These are phyloP conservation scores for Cytidiella melzeri DNA, from an alignment of 768 basidiomycete species.

Conservation along the genomic window DNA sequence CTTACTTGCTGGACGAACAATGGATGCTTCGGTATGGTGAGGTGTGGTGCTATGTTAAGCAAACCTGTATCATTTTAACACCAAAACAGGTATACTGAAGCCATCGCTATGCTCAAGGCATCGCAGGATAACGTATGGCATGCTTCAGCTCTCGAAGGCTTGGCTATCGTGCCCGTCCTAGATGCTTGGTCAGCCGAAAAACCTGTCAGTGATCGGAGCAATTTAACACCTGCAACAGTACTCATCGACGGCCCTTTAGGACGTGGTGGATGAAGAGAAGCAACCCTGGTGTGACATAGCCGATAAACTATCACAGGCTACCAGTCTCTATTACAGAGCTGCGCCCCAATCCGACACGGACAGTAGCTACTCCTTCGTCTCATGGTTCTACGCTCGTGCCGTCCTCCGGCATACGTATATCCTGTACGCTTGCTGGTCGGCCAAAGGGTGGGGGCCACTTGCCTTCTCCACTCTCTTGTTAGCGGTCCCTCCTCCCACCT, in stretches of 20 bases:
- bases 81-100: conserved; percentile 73
- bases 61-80: conserved; percentile 15
- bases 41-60: no score
- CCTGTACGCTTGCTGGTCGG: conserved; percentile 74
- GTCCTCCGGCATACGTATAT: conserved; percentile 71
- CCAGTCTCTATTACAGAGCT: conserved; percentile 52
- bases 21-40: conserved; percentile 79
- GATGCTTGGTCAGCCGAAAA: conserved; percentile 81
- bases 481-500: conserved; percentile 52
- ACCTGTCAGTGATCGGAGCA: conserved; percentile 43
- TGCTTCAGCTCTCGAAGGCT: conserved; percentile 80
- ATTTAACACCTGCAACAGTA: no score
- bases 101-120: conserved; percentile 66
- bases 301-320: conserved; percentile 67
- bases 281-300: conserved; percentile 74
- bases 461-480: conserved; percentile 71
- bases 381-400: conserved; percentile 60
- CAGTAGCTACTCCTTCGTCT: conserved; percentile 52
- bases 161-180: conserved; percentile 71
- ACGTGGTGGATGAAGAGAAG: conserved; percentile 45
- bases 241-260: conserved; percentile 32
- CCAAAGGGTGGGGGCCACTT: conserved; percentile 83
- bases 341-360: conserved; percentile 41
- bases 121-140: conserved; percentile 84
- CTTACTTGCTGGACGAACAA: conserved; percentile 77